Base-by-base conservation (phyloP, 306 rosid species). In the Gynostemma pentaphyllum region DNA sequence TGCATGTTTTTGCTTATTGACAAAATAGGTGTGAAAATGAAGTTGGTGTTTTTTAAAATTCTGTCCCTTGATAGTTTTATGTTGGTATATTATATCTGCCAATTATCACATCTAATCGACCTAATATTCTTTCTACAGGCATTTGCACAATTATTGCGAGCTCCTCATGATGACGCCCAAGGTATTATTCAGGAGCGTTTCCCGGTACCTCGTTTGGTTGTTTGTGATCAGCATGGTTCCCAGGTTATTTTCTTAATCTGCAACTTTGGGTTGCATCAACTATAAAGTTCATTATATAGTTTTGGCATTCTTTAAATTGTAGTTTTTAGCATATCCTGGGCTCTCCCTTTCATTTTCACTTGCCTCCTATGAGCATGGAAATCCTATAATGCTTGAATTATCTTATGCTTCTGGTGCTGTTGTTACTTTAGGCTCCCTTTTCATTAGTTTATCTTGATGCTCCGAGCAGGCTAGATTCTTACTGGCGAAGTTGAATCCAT, bases 221-320 rank as follows among this genome's bases (percentile, higher is more conserved):
- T 92, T 55, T 92, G 99, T 18, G 99, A 92, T 69, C 99, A 92
- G 66, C 99, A 88, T 72, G 99, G 99, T 67, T 92, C 99, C 59
- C 99, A 92, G 99, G 99, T 88, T 69, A 65, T 74, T 72, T 29
- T 40, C 32, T 78, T 41, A 40, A 41, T 24, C 49, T 61, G 50
- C 12, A 40, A 23, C 50, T 40, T 40, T 61, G 47, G 34, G 2
- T 21, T 59, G 11, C 12, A 59, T 37, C 12, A 15, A 37, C 47
- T 4, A 19, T 5, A 37, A 37, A 59, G 29, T 34, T 59, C 16
- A 12, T 6, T 57, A 19, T 30, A 19, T 18, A 34, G 39, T 9
- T 9, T 34, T 34, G 39, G 9, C 39, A 34, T 34, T n/a, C 39
- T 34, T 6, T 34, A 9, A 6, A 34, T 34, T 5, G 39, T 34